phyloP scores from a whole-genome alignment of 164 flowering plant genomes.

The Magnolia officinalis region DNA sequence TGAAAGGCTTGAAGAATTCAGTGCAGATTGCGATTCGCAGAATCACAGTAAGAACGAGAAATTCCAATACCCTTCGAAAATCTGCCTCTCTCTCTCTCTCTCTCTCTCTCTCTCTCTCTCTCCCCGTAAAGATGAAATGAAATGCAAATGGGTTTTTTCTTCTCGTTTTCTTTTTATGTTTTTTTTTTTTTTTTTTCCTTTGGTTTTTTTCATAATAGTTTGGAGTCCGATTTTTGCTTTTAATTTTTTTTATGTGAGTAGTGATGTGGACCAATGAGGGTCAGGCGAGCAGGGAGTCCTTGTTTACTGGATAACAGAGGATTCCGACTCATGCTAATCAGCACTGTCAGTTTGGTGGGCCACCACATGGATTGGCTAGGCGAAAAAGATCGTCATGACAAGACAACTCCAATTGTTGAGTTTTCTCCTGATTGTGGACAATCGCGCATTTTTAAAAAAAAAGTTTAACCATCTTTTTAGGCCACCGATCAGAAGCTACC shows the following conservation, averaged over 20 bases:
- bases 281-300: too few species aligned
- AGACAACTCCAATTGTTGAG: not conserved
- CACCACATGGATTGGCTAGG: not conserved
- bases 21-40: conserved; percentile 13
- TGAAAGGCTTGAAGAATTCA: conserved; percentile 67
- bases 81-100: conserved; percentile 8
- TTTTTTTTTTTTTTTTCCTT: too few species aligned
- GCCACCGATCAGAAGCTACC: not conserved
- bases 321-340: too few species aligned
- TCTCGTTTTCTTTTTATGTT: too few species aligned
- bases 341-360: not conserved
- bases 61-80: conserved; percentile 1
- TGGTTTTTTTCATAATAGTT: too few species aligned
- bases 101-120: not conserved
- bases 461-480: not conserved
- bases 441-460: not conserved
- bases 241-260: too few species aligned
- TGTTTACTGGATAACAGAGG: too few species aligned
- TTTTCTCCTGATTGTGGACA: not conserved
- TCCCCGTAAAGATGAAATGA: too few species aligned
- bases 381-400: not conserved
- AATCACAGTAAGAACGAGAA: conserved; percentile 1
- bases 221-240: too few species aligned
- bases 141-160: too few species aligned
- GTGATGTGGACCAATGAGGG: too few species aligned